These are phyloP conservation scores for Cnidoscolus chayamansa DNA, from an alignment of 441 rosid species.

Conservation along the genomic window DNA sequence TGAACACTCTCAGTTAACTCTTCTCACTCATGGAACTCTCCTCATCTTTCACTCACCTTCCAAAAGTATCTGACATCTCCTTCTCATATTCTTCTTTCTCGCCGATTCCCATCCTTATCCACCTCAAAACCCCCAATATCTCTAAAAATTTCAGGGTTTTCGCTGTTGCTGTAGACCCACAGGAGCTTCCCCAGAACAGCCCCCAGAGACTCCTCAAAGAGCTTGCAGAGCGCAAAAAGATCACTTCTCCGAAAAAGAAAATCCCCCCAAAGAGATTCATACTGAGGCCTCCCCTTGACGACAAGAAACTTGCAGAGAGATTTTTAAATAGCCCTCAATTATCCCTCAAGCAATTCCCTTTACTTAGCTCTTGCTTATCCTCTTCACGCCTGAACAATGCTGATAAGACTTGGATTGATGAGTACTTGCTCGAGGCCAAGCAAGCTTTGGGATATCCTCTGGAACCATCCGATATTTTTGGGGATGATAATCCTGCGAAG, in stretches of 20 bases:
- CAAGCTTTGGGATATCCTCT: constrained; percentile 87
- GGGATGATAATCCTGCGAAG: constrained; percentile 89
- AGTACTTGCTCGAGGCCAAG: constrained; percentile 84
- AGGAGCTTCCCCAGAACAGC: constrained; percentile 62
- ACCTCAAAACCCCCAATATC: constrained; percentile 30
- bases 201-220: constrained; percentile 92
- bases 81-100: constrained; percentile 64
- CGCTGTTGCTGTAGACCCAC: constrained; percentile 58
- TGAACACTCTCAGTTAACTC: neutral
- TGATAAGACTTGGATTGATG: constrained; percentile 85
- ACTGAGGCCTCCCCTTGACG: constrained; percentile 80
- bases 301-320: constrained; percentile 65
- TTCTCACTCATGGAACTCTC: constrained; percentile 59
- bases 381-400: constrained; percentile 75
- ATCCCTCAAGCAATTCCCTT: constrained; percentile 79
- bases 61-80: constrained; percentile 46
- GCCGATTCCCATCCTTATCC: constrained; percentile 42
- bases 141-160: constrained; percentile 36
- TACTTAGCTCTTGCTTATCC: constrained; percentile 86
- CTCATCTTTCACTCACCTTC: constrained; percentile 49
- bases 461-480: constrained; percentile 54
- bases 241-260: constrained; percentile 62
- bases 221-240: constrained; percentile 74
- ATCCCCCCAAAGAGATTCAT: constrained; percentile 67
- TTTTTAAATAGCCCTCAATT: constrained; percentile 84